phyloP scores from a whole-genome alignment of 495 filamentous ascomycete genomes.

The Aspergillus sclerotiicarbonarius region DNA sequence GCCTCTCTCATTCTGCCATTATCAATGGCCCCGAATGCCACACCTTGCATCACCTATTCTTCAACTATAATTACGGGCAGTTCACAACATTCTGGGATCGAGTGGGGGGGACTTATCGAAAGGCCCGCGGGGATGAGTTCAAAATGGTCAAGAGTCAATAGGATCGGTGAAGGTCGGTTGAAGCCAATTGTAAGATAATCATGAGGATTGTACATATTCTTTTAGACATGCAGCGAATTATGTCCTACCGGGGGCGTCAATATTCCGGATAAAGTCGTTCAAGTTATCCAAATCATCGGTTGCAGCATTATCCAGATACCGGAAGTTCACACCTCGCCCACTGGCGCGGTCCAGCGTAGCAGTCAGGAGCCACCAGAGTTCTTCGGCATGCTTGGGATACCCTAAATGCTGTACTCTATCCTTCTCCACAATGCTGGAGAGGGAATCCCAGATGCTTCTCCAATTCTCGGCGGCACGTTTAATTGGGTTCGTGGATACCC shows the following conservation, averaged over 20 bases:
- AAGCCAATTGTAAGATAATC: not conserved
- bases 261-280: slow-evolving; percentile 38
- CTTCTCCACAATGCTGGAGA: slow-evolving; percentile 17
- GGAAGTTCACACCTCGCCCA: slow-evolving; percentile 16
- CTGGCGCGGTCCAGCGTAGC: slow-evolving; percentile 27
- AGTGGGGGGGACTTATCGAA: slow-evolving; percentile 77
- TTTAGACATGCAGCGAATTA: not conserved
- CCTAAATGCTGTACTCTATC: slow-evolving; percentile 30
- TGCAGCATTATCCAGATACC: slow-evolving; percentile 33
- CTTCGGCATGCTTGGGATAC: slow-evolving; percentile 41
- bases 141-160: not conserved
- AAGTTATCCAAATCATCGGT: slow-evolving; percentile 39
- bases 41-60: slow-evolving; percentile 90
- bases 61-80: slow-evolving; percentile 98
- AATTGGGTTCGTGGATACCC: slow-evolving; percentile 29
- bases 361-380: slow-evolving; percentile 39
- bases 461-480: slow-evolving; percentile 33
- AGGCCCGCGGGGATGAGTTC: slow-evolving; percentile 54
- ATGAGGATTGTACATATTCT: slow-evolving; percentile 4
- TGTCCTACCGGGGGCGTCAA: slow-evolving; percentile 8
- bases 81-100: slow-evolving; percentile 94
- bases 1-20: slow-evolving; percentile 71
- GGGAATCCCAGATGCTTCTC: slow-evolving; percentile 35
- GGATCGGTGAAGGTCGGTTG: not conserved
- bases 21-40: slow-evolving; percentile 96